Conservation (phyloP, 1,284 basidiomycete species). For the Rhodofomes roseus region DNA sequence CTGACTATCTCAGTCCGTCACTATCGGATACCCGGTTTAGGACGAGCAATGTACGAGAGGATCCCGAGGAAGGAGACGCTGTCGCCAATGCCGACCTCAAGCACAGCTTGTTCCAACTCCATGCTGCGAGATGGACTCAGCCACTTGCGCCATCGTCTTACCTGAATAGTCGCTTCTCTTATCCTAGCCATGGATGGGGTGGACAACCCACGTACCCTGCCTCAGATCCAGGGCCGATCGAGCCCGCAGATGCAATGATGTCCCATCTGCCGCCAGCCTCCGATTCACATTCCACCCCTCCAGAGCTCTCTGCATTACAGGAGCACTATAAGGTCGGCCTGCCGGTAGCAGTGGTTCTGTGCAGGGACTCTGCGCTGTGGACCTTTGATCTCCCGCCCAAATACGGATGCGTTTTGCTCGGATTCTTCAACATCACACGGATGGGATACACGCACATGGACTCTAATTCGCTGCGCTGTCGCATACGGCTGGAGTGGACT, state of each 20-base stretch:
- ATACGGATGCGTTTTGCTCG: constrained; percentile 17
- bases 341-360: constrained; percentile 15
- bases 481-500: constrained; percentile 16
- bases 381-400: constrained; percentile 11
- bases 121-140: background rate
- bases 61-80: background rate
- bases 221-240: background rate
- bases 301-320: constrained; percentile 14
- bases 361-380: constrained; percentile 9
- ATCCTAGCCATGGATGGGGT: background rate
- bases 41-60: background rate
- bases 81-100: background rate
- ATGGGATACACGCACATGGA: constrained; percentile 5
- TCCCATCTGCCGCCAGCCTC: background rate
- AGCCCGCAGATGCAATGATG: background rate
- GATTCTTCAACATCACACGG: constrained; percentile 14
- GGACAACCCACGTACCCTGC: background rate
- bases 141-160: background rate
- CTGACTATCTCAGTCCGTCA: background rate
- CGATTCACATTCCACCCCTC: constrained; percentile 1
- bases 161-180: background rate
- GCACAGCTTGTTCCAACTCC: background rate
- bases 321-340: background rate
- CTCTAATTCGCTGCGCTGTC: constrained; percentile 9
- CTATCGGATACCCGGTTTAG: background rate